Evolutionary conservation across 1,139 yeast species (phyloP).

Genomic region (Sporopachydermia cereana): DNA sequence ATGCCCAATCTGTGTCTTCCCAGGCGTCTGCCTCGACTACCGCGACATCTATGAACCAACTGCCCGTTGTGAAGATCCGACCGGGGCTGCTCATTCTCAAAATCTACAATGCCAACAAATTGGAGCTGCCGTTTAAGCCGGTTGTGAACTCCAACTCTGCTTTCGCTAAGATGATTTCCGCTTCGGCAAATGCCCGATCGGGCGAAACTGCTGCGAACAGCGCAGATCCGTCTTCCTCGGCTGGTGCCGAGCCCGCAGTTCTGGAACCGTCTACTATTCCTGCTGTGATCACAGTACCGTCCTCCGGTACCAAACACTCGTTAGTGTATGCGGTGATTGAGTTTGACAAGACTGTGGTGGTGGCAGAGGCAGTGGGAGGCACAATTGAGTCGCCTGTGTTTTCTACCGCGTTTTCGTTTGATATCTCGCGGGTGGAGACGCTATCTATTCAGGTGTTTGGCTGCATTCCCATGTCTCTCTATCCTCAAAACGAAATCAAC

Average conservation of each 20-base stretch:
- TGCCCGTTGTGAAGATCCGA: slow-evolving; percentile 21
- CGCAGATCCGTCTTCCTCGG: slow-evolving; percentile 20
- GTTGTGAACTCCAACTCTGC: slow-evolving; percentile 4
- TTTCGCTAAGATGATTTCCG: slow-evolving; percentile 5
- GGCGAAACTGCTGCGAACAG: slow-evolving; percentile 13
- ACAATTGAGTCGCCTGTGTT: slow-evolving; percentile 54
- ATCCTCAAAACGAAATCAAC: slow-evolving; percentile 4
- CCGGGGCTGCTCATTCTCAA: slow-evolving; percentile 69
- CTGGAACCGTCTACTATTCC: slow-evolving; percentile 16
- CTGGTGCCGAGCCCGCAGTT: slow-evolving; percentile 21
- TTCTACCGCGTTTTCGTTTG: slow-evolving; percentile 85
- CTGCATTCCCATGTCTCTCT: slow-evolving; percentile 39
- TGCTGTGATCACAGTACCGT: slow-evolving; percentile 9
- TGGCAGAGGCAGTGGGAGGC: slow-evolving; percentile 73
- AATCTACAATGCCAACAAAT: slow-evolving; percentile 47
- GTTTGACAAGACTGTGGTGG: slow-evolving; percentile 52
- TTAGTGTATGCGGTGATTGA: slow-evolving; percentile 27
- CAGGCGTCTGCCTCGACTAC: not conserved
- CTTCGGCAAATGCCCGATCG: slow-evolving; percentile 27
- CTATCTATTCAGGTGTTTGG: slow-evolving; percentile 63
- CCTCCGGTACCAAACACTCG: slow-evolving; percentile 20
- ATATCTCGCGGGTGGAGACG: slow-evolving; percentile 59
- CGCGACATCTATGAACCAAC: slow-evolving; percentile 7
- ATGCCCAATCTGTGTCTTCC: slow-evolving; percentile 6
- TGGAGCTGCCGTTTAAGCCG: slow-evolving; percentile 42